Conservation (phyloP, 169 alveolate genomes). For the Eimeria zaria region DNA sequence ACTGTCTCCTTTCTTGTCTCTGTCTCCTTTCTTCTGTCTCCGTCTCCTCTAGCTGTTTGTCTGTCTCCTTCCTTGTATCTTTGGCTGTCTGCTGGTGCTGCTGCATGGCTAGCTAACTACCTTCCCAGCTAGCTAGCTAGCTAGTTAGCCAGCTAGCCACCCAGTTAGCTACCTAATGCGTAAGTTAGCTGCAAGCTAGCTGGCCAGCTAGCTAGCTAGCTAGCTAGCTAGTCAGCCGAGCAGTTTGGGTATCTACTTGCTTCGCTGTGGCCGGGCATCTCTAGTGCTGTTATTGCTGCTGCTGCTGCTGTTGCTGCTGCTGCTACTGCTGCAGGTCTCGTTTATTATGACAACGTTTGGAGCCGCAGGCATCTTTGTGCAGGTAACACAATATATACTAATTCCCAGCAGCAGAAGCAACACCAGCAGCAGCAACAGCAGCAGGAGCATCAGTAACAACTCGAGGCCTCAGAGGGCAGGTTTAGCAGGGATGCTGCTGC, state of each 20-base stretch:
- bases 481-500: background rate
- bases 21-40: too few species aligned
- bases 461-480: background rate
- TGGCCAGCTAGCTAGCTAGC: background rate
- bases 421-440: constrained; percentile 22
- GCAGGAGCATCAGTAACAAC: background rate
- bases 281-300: background rate
- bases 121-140: background rate
- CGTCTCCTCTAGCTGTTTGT: too few species aligned
- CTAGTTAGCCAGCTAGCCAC: background rate
- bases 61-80: too few species aligned
- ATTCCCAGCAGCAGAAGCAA: background rate
- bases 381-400: background rate
- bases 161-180: too few species aligned
- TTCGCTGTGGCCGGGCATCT: background rate
- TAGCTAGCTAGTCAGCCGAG: background rate
- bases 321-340: constrained; percentile 31
- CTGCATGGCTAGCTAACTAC: background rate
- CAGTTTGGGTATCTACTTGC: too few species aligned
- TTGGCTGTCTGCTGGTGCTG: too few species aligned
- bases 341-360: constrained; percentile 36
- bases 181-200: too few species aligned
- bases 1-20: too few species aligned
- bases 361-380: constrained; percentile 45
- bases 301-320: constrained; percentile 35